Evolutionary conservation across 1,139 yeast genomes (phyloP), one percentile per base, ranked within the genome.

Genomic region (Debaryomycetaceae sp.): DNA sequence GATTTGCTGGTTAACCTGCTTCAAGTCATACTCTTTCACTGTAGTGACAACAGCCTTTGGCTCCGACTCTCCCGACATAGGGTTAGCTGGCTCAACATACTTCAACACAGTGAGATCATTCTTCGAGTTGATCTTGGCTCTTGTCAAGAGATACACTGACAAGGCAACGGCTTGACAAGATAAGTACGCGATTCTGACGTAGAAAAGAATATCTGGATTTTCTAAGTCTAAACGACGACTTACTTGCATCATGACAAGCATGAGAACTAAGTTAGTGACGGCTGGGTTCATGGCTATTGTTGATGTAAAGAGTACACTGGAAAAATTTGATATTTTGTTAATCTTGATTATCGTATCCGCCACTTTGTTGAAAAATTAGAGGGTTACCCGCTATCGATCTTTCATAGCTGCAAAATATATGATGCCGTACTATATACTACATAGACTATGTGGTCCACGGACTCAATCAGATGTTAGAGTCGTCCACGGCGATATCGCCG

Each of bases 211-310:
- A 53, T 72, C 70, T 43, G 95, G 93, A 69, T 93, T 81, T 66
- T 91, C 98, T 72, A 91, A 84, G 67, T 93, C 95, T 53, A 93
- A 77, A 65, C 81, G 82, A 71, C 90, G 89, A 54, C 97, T 82
- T 52, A 90, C 86, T 72, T 93, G 98, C 97, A 91, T 93, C 90
- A 90, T 87, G 76, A 85, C 85, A 65, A 93, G 86, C 97, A 91
- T 91, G 80, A 93, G 72, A 57, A 78, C 88, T 60, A 93, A 73
- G 73, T 93, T 91, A 56, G 90, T 72, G 54, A 90, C 75, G 56
- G 96, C 96, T 42, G 99, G 95, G 64, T 88, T 88, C 87, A 87
- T 81, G 51, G 42, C 64, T 52, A 41, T 34, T 39, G 27, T 11
- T 4, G 11, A 11, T 27, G 11, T 27, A 27, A 7, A 11, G 13